phyloP scores from a whole-genome alignment of 2,329 filamentous ascomycete species.

The Sporothrix euskadiensis region DNA sequence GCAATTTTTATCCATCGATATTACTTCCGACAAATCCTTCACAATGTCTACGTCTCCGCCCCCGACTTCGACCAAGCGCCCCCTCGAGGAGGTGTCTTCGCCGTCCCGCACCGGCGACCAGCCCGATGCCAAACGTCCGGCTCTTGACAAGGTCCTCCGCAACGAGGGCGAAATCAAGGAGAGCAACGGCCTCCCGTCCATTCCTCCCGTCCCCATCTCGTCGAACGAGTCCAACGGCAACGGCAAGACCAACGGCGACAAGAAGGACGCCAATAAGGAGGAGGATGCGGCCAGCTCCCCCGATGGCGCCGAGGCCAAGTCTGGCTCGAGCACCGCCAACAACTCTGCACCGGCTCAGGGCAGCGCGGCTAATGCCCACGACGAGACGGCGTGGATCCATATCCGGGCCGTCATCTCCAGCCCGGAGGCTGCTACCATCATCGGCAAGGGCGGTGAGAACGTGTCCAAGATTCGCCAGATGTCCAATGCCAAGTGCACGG shows the following conservation, averaged over 20 bases:
- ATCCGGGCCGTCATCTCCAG: conserved; percentile 96
- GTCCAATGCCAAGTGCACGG: conserved; percentile 96
- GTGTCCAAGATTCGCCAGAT: conserved; percentile 94
- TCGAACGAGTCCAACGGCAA: conserved; percentile 51
- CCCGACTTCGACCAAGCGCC: conserved; percentile 78
- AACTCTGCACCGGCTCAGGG: conserved; percentile 45
- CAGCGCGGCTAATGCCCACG: conserved; percentile 63
- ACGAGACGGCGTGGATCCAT: conserved; percentile 96
- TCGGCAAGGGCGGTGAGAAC: conserved; percentile 98
- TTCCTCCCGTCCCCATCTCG: conserved; percentile 40
- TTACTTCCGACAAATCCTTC: conserved; percentile 39
- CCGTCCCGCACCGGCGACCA: conserved; percentile 89
- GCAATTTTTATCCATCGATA: conserved; percentile 28
- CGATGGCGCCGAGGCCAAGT: conserved; percentile 61
- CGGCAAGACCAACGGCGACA: conserved; percentile 51
- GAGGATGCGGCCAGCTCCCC: conserved; percentile 67
- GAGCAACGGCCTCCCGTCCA: conserved; percentile 40
- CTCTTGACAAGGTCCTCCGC: conserved; percentile 86
- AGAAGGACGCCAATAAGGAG: conserved; percentile 58
- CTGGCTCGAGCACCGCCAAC: conserved; percentile 45
- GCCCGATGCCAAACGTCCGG: conserved; percentile 94
- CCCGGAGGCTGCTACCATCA: conserved; percentile 94
- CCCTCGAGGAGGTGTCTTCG: conserved; percentile 94
- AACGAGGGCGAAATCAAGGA: conserved; percentile 59
- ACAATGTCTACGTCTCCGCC: conserved; percentile 71